These are phyloP conservation scores for Retiboletus flavoniger DNA, from an alignment of 1,284 basidiomycete species.

Conservation along the genomic window DNA sequence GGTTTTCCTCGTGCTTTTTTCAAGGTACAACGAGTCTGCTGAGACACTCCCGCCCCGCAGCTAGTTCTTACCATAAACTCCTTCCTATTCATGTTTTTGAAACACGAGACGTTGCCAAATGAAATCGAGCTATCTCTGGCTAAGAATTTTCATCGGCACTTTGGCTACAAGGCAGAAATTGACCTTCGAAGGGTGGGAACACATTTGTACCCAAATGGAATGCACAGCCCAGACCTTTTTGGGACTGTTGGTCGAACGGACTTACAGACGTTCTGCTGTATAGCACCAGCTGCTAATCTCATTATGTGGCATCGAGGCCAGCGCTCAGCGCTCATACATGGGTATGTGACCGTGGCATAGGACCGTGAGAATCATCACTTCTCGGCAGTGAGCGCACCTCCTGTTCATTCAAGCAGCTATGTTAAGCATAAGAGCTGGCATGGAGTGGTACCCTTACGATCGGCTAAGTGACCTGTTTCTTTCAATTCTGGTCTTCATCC, in stretches of 20 bases:
- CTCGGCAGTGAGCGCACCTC: neutral
- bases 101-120: neutral
- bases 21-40: neutral
- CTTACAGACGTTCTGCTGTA: neutral
- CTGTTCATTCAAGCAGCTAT: neutral
- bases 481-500: conserved; percentile 33
- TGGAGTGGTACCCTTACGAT: conserved; percentile 22
- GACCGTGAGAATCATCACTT: neutral
- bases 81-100: neutral
- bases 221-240: neutral
- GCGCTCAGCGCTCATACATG: neutral
- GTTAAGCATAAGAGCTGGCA: neutral
- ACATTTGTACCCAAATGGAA: neutral
- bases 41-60: neutral
- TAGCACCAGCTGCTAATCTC: neutral
- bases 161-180: neutral
- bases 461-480: conserved; percentile 35
- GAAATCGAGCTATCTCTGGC: neutral
- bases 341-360: neutral
- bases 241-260: neutral
- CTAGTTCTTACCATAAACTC: neutral
- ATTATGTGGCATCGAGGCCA: neutral
- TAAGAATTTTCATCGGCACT: neutral
- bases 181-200: neutral
- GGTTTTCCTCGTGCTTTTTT: neutral